These are phyloP conservation scores for Actinomucor elegans DNA, from an alignment of 371 early-diverging fungal species.

Conservation along the genomic window DNA sequence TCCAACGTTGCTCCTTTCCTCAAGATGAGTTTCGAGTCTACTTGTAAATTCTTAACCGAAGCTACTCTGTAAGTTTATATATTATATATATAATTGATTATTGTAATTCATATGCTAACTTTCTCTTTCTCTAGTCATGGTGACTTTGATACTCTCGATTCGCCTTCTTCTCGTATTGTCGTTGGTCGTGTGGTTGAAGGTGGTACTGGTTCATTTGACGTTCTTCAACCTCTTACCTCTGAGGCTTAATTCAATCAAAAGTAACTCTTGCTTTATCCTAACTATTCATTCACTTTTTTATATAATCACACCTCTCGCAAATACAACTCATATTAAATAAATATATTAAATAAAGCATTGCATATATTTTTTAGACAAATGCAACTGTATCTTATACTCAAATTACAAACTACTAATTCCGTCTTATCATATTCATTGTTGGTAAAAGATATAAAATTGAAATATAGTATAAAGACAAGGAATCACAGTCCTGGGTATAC, in stretches of 20 bases:
- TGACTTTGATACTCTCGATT: conserved; percentile 86
- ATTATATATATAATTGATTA: too few species aligned
- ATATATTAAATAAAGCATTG: conserved; percentile 1
- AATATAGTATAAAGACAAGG: too few species aligned
- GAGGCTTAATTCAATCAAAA: conserved; percentile 12
- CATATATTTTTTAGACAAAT: conserved; percentile 8
- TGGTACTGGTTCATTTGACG: conserved; percentile 96
- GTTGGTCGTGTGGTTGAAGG: conserved; percentile 91
- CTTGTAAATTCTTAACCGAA: conserved; percentile 91
- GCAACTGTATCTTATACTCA: too few species aligned
- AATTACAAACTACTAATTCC: too few species aligned
- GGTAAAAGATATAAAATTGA: too few species aligned
- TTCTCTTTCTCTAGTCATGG: conserved; percentile 51
- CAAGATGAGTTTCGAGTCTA: conserved; percentile 98
- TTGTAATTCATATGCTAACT: neutral
- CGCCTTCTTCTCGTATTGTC: conserved; percentile 92
- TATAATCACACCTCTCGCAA: conserved; percentile 1
- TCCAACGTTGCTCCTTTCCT: conserved; percentile 93
- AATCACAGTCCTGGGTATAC: too few species aligned
- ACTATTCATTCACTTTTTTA: conserved; percentile 1
- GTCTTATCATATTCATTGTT: too few species aligned
- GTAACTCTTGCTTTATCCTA: neutral
- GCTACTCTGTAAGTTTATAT: conserved; percentile 72
- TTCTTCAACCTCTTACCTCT: conserved; percentile 61
- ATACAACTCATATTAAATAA: neutral